A percentile compares a stretch with the other conserved stretches of the same genome.
Conservation (phyloP, 2,329 filamentous ascomycete species). For the Verruconis gallopava region DNA sequence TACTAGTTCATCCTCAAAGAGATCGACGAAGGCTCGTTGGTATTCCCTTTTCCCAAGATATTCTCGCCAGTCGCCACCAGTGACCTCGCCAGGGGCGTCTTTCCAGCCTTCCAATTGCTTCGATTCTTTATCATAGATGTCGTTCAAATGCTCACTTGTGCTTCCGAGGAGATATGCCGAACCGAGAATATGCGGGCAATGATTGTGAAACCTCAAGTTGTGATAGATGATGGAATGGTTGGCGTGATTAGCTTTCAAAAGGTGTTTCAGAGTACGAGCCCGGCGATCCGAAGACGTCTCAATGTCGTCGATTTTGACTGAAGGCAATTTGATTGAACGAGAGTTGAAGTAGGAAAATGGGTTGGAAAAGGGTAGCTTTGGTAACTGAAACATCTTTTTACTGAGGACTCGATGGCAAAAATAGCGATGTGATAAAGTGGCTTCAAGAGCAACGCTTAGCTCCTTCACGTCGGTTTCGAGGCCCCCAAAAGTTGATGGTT, state of each 20-base stretch:
- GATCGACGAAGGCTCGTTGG: conserved; percentile 84
- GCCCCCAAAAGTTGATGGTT: no score
- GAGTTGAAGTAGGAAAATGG: not conserved
- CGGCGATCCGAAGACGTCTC: conserved; percentile 70
- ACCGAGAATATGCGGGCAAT: conserved; percentile 64
- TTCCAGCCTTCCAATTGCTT: conserved; percentile 65
- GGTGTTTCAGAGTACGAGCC: conserved; percentile 73
- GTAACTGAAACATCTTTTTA: not conserved
- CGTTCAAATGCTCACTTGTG: conserved; percentile 56
- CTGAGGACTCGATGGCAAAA: no score
- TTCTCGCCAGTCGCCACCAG: conserved; percentile 72
- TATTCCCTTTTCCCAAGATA: conserved; percentile 70
- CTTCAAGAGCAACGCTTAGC: no score
- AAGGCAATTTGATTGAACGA: conserved; percentile 39
- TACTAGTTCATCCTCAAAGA: conserved; percentile 85
- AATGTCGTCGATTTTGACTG: conserved; percentile 63
- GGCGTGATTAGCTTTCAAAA: conserved; percentile 82
- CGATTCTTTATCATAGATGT: conserved; percentile 67
- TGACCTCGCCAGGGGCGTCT: conserved; percentile 74
- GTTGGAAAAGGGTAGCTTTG: conserved; percentile 1
- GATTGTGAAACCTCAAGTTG: conserved; percentile 64
- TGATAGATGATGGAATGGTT: conserved; percentile 78
- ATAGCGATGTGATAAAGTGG: no score
- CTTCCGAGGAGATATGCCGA: conserved; percentile 81
- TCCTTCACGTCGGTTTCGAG: no score